Conservation (phyloP, 176 grass and related monocot species). For the Pontederia paniculata region DNA sequence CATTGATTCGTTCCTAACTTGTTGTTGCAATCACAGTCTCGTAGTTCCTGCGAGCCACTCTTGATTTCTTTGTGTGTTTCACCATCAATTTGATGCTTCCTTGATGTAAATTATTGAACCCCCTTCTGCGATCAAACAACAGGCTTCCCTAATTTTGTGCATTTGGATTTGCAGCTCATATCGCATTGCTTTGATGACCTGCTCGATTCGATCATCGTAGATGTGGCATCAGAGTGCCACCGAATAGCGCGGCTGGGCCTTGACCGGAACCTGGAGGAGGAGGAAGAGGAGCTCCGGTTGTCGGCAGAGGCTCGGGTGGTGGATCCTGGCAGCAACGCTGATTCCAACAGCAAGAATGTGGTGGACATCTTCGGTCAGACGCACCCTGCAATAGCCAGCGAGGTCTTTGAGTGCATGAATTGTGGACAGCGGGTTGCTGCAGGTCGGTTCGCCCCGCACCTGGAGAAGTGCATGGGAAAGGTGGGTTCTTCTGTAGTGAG, state of each 20-base stretch:
- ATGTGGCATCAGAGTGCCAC: slow-evolving; percentile 90
- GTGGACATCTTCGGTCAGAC: slow-evolving; percentile 74
- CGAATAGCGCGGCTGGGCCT: slow-evolving; percentile 85
- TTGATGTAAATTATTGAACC: too few species aligned
- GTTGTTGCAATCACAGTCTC: too few species aligned
- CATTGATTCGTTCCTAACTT: too few species aligned
- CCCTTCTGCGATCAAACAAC: too few species aligned
- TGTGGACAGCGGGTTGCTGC: slow-evolving; percentile 63
- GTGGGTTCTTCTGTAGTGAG: slow-evolving; percentile 14
- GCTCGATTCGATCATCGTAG: slow-evolving; percentile 63
- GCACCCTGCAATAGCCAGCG: slow-evolving; percentile 62
- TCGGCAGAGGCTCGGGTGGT: slow-evolving; percentile 38
- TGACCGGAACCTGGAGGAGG: slow-evolving; percentile 75
- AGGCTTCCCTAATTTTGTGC: not conserved
- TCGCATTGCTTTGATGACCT: slow-evolving; percentile 77
- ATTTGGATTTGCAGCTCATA: slow-evolving; percentile 29
- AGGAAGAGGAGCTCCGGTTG: slow-evolving; percentile 75
- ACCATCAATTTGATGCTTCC: too few species aligned
- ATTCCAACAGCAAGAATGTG: slow-evolving; percentile 55
- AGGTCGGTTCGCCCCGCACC: slow-evolving; percentile 84
- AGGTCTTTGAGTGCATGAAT: slow-evolving; percentile 84
- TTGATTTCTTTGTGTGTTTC: too few species aligned
- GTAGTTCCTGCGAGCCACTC: too few species aligned
- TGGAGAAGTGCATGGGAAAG: slow-evolving; percentile 99
- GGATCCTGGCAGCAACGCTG: slow-evolving; percentile 27